Evolutionary conservation across 352 stramenopile genomes (phyloP).

Genomic region (Achlya hypogyna): DNA sequence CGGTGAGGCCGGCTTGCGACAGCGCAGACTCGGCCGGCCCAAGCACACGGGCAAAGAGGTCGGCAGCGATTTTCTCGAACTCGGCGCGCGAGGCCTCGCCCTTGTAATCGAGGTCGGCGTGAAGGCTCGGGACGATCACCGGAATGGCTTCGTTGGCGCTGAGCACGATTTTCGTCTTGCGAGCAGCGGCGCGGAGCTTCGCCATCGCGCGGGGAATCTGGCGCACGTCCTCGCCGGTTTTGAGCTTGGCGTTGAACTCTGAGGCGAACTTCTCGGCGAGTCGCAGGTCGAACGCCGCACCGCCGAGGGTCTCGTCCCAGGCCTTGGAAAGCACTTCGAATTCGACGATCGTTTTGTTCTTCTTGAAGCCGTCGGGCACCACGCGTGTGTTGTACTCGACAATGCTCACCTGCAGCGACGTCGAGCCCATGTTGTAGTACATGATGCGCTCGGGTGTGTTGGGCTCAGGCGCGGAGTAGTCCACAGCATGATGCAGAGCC

Average conservation of each 20-base stretch:
- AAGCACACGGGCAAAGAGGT: constrained; percentile 81
- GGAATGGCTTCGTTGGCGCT: constrained; percentile 96
- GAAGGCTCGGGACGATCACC: constrained; percentile 89
- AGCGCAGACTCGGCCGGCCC: constrained; percentile 84
- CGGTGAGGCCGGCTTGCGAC: constrained; percentile 78
- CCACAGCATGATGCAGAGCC: constrained; percentile 92
- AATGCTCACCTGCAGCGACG: constrained; percentile 81
- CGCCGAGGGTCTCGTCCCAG: constrained; percentile 91
- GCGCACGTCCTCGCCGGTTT: constrained; percentile 79
- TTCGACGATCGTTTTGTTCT: constrained; percentile 85
- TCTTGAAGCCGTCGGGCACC: constrained; percentile 82
- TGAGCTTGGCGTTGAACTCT: constrained; percentile 90
- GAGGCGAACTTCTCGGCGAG: constrained; percentile 90
- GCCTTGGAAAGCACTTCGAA: constrained; percentile 90
- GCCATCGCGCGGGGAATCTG: constrained; percentile 85
- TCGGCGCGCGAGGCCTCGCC: constrained; percentile 84
- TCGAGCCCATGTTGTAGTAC: constrained; percentile 98
- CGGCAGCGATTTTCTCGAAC: constrained; percentile 86
- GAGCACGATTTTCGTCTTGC: constrained; percentile 97
- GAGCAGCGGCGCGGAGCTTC: constrained; percentile 91
- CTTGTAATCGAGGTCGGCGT: constrained; percentile 92
- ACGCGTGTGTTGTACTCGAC: constrained; percentile 82
- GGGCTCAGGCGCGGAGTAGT: constrained; percentile 74
- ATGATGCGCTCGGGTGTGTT: constrained; percentile 79
- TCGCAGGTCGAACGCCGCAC: constrained; percentile 86